A percentile compares a stretch with the other conserved stretches of the same genome.
Evolutionary conservation across 2,329 filamentous ascomycete genomes (phyloP).

Genomic region (Talaromyces sp.): DNA sequence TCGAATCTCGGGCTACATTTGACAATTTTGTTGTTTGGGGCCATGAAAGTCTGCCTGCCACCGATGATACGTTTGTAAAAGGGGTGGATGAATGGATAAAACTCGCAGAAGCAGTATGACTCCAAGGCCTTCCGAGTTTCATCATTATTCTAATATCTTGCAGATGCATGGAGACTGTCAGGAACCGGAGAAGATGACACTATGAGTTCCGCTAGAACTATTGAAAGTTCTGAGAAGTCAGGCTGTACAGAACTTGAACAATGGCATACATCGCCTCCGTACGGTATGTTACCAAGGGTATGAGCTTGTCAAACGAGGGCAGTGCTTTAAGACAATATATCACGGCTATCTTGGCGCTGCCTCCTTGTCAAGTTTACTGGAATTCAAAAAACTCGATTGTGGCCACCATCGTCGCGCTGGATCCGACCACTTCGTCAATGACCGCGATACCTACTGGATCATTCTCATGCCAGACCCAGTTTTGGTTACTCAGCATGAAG

Average conservation of each 20-base stretch:
- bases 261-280: neutral
- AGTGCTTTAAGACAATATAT: neutral
- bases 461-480: neutral
- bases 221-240: neutral
- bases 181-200: neutral
- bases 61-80: constrained; percentile 65
- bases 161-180: constrained; percentile 6
- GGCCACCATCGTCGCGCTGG: neutral
- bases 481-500: neutral
- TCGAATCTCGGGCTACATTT: constrained; percentile 64
- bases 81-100: constrained; percentile 75
- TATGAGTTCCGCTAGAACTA: neutral
- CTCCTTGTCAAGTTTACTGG: neutral
- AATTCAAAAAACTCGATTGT: neutral
- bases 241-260: neutral
- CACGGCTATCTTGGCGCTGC: neutral
- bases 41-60: constrained; percentile 64
- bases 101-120: constrained; percentile 62
- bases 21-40: constrained; percentile 77
- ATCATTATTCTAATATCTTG: neutral
- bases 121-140: neutral
- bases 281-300: too few species aligned
- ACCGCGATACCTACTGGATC: too few species aligned
- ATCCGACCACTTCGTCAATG: neutral
- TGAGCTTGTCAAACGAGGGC: neutral